Base-by-base conservation (phyloP, 176 grass and related monocot genomes). In the Hordeum marinum region DNA sequence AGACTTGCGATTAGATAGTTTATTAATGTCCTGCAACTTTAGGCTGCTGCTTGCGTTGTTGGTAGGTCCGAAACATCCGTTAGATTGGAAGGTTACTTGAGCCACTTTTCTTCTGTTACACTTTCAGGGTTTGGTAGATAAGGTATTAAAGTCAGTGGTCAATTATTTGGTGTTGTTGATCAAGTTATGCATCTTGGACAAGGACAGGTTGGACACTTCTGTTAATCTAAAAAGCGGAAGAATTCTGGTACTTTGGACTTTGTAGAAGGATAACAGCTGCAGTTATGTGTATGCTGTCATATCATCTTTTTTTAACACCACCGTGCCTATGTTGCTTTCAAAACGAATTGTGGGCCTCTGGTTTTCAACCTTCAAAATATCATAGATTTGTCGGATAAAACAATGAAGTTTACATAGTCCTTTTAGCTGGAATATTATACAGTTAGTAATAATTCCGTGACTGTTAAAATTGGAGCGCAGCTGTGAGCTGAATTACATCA, bases 161-260 rank as follows among this genome's bases (percentile, higher is more conserved):
- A 10, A 31, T 27, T 63, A 46, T 86, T 83, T 43, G 58, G 3
- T 58, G 31, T 72, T 65, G 58, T 50, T 86, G 66, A 66, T 79
- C 83, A 41, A 67, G 35, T 65, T 73, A 12, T 78, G 43, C 59
- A 78, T 35, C 63, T 66, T 17, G 34, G 75, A 82, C 43, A 73
- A 79, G 57, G 67, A 82, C 64, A 34, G 45, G 55, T 23, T 52
- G 12, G 31, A 24, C 39, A 63, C 9, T 43, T 64, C 8, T 64
- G 18, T n/a, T 89, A 63, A 12, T 39, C 9, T 83, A 31, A 78
- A 69, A 59, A 54, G 54, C 10, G 8, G 68, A 36, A 1, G 15
- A 24, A 8, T 46, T 81, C 9, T 82, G 71, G 4, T 10, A 62
- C 77, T 58, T 60, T 68, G 8, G 77, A 81, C 61, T 71, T 15